Conservation (phyloP, 257 asterid species). For the Phtheirospermum japonicum region DNA sequence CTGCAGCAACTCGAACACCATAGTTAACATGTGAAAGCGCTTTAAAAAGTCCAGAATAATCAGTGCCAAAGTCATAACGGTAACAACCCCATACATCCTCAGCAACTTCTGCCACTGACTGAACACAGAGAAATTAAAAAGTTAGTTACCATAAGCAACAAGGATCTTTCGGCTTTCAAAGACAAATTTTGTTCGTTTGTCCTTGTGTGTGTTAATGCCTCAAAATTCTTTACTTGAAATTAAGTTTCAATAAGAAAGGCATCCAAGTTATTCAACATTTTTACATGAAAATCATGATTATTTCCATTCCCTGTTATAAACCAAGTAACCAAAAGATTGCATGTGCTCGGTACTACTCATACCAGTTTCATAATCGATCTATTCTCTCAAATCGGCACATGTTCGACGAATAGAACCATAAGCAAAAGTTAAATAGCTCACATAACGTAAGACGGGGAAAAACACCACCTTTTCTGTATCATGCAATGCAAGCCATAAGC, state of each 20-base stretch:
- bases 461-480: conserved; percentile 76
- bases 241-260: background rate
- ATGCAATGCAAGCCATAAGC: conserved; percentile 97
- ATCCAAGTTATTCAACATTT: conserved; percentile 12
- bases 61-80: conserved; percentile 82
- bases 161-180: conserved; percentile 15
- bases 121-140: conserved; percentile 24
- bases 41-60: conserved; percentile 76
- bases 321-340: background rate
- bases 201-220: conserved; percentile 4
- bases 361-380: background rate
- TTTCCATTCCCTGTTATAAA: background rate
- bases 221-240: background rate
- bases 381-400: background rate
- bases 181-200: background rate
- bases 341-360: background rate
- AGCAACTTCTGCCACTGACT: conserved; percentile 91
- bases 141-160: conserved; percentile 16
- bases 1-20: conserved; percentile 89
- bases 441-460: conserved; percentile 4
- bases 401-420: conserved; percentile 3
- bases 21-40: conserved; percentile 87
- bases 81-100: conserved; percentile 93
- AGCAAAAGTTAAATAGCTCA: conserved; percentile 10
- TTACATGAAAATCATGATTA: background rate